Conservation (phyloP, 2,329 filamentous ascomycete species). For the Huntiella savannae region DNA sequence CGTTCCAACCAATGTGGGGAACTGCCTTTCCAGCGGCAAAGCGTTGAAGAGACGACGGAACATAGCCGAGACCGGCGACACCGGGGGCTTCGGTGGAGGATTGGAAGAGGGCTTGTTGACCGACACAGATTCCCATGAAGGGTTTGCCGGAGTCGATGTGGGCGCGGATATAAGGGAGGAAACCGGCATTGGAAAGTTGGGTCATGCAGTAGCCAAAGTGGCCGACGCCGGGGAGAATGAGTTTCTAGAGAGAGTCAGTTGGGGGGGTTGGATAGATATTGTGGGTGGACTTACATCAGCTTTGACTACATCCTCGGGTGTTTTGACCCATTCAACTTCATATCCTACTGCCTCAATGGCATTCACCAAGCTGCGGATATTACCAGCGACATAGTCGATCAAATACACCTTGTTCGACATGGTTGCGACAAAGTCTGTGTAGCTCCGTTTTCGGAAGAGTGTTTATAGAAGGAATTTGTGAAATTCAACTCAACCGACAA, state of each 20-base stretch:
- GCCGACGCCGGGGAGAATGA: slow-evolving; percentile 89
- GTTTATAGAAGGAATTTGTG: no score
- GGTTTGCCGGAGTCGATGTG: slow-evolving; percentile 86
- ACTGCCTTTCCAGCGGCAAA: slow-evolving; percentile 73
- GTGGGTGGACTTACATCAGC: slow-evolving; percentile 47
- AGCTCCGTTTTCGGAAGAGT: slow-evolving; percentile 8
- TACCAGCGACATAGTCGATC: slow-evolving; percentile 82
- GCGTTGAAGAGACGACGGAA: slow-evolving; percentile 50
- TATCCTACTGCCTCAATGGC: slow-evolving; percentile 93
- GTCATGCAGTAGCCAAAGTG: slow-evolving; percentile 93
- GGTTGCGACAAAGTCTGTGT: slow-evolving; percentile 10
- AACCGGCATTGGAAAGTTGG: slow-evolving; percentile 66
- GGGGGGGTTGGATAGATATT: not conserved
- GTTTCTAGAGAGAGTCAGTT: slow-evolving; percentile 37
- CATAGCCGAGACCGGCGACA: slow-evolving; percentile 55
- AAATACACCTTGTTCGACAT: slow-evolving; percentile 62
- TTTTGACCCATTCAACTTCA: slow-evolving; percentile 76
- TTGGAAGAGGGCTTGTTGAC: slow-evolving; percentile 74
- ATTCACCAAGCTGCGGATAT: slow-evolving; percentile 89
- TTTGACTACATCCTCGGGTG: slow-evolving; percentile 63
- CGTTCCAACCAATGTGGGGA: slow-evolving; percentile 99
- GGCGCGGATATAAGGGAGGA: slow-evolving; percentile 59
- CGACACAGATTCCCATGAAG: slow-evolving; percentile 96
- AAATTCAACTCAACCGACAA: no score
- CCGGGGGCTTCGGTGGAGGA: slow-evolving; percentile 61